Conservation (phyloP, 2,329 filamentous ascomycete species). For the Tolypocladium nubicola region DNA sequence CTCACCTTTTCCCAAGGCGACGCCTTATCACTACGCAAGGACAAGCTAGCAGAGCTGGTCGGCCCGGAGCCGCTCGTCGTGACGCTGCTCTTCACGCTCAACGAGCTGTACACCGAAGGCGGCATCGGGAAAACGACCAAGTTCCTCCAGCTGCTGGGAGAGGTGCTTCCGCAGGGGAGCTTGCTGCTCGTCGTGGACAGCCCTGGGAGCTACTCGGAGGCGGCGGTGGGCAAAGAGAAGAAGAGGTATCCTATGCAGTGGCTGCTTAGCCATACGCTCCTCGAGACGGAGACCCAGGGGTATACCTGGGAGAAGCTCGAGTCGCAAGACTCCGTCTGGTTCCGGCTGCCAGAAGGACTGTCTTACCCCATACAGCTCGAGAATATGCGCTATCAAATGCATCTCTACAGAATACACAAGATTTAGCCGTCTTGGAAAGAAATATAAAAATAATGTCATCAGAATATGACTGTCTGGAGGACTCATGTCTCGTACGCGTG, state of each 20-base stretch:
- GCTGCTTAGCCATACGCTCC: conserved; percentile 73
- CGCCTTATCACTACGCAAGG: conserved; percentile 29
- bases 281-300: conserved; percentile 29
- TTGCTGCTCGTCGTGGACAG: conserved; percentile 83
- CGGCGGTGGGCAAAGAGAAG: conserved; percentile 52
- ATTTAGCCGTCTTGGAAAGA: neutral
- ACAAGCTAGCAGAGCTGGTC: conserved; percentile 21
- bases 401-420: conserved; percentile 52
- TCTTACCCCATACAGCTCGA: conserved; percentile 78
- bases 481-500: neutral
- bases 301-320: conserved; percentile 63
- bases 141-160: conserved; percentile 62
- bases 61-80: conserved; percentile 41
- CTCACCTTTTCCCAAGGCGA: conserved; percentile 37
- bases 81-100: conserved; percentile 87
- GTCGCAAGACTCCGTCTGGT: conserved; percentile 75
- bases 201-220: conserved; percentile 83
- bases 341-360: conserved; percentile 56
- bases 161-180: conserved; percentile 44
- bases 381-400: conserved; percentile 91
- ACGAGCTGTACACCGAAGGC: conserved; percentile 80
- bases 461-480: neutral
- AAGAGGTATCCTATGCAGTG: conserved; percentile 87
- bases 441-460: neutral
- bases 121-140: conserved; percentile 63